These are phyloP conservation scores for Albophoma yamanashiensis DNA, from an alignment of 2,329 filamentous ascomycete genomes.

Conservation along the genomic window DNA sequence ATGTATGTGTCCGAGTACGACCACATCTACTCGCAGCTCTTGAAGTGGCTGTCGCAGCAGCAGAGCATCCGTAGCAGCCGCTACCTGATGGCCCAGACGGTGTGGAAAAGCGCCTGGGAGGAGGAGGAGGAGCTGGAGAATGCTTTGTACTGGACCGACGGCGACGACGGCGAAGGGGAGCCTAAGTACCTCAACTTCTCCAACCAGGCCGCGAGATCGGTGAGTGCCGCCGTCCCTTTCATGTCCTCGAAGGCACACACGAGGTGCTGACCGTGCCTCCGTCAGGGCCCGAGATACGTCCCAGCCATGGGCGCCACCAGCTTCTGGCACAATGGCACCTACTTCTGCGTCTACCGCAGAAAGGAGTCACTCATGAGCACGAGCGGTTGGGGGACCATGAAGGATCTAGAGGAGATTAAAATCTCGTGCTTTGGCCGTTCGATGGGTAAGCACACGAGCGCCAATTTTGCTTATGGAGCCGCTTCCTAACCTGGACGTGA, in stretches of 20 bases:
- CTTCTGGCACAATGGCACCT: constrained; percentile 43
- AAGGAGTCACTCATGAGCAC: constrained; percentile 29
- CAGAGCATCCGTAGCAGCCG: constrained; percentile 39
- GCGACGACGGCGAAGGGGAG: constrained; percentile 24
- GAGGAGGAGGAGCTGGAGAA: constrained; percentile 35
- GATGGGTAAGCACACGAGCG: constrained; percentile 10
- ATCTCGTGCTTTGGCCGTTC: constrained; percentile 45
- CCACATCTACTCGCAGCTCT: constrained; percentile 46
- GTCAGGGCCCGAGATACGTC: constrained; percentile 37
- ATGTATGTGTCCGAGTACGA: constrained; percentile 45
- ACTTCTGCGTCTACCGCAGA: constrained; percentile 36
- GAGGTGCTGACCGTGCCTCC: background rate
- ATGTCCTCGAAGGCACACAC: too few relatives aligned
- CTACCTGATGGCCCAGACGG: constrained; percentile 44
- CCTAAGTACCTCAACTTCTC: constrained; percentile 46
- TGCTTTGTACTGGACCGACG: constrained; percentile 23
- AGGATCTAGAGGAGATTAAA: constrained; percentile 40
- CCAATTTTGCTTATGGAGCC: background rate
- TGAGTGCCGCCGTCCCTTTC: constrained; percentile 14
- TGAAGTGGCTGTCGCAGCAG: constrained; percentile 46
- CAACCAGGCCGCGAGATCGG: constrained; percentile 41
- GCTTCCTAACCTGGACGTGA: background rate
- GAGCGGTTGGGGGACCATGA: constrained; percentile 26
- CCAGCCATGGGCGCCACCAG: constrained; percentile 41
- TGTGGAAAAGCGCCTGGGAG: constrained; percentile 44